Percentiles rank a stretch among this genome's conserved stretches.
Conservation (phyloP, 805 yeast species). For the Metschnikowia reukaufii region DNA sequence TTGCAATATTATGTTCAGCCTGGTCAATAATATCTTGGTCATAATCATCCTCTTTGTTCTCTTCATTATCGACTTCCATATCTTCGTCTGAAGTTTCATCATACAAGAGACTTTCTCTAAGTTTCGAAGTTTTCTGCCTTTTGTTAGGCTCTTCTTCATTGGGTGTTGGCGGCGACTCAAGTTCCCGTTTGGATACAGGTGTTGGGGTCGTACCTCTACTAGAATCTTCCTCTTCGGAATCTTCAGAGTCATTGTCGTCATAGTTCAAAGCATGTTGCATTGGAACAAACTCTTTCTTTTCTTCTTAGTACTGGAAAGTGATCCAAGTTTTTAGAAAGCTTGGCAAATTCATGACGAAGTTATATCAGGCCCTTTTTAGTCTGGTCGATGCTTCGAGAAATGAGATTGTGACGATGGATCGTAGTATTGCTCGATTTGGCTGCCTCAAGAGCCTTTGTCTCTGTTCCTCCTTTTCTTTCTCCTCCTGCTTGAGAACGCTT, state of each 20-base stretch:
- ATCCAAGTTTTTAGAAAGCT: conserved; percentile 33
- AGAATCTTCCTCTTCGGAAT: conserved; percentile 35
- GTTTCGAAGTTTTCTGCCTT: conserved; percentile 27
- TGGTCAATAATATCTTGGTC: conserved; percentile 23
- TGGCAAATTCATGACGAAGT: conserved; percentile 27
- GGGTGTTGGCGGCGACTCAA: conserved; percentile 25
- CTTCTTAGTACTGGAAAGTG: conserved; percentile 29
- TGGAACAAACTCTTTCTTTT: conserved; percentile 32
- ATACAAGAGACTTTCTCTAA: conserved; percentile 31
- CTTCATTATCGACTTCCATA: conserved; percentile 23
- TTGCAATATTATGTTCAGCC: conserved; percentile 18
- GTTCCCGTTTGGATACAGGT: conserved; percentile 30
- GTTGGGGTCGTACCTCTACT: conserved; percentile 40
- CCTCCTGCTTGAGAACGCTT: conserved; percentile 34
- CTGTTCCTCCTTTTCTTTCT: conserved; percentile 18
- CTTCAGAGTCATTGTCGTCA: conserved; percentile 37
- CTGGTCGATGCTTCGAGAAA: conserved; percentile 2
- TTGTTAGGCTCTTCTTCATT: conserved; percentile 21
- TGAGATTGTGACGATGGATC: conserved; percentile 1
- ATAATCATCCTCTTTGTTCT: conserved; percentile 19
- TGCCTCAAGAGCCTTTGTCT: conserved; percentile 7
- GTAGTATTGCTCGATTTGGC: conserved; percentile 1
- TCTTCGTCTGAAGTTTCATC: conserved; percentile 34
- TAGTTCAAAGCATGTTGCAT: conserved; percentile 56
- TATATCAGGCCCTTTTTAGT: conserved; percentile 4